Evolutionary conservation across 768 basidiomycete genomes (phyloP).

Genomic region (Chlorophyllum brunneum): DNA sequence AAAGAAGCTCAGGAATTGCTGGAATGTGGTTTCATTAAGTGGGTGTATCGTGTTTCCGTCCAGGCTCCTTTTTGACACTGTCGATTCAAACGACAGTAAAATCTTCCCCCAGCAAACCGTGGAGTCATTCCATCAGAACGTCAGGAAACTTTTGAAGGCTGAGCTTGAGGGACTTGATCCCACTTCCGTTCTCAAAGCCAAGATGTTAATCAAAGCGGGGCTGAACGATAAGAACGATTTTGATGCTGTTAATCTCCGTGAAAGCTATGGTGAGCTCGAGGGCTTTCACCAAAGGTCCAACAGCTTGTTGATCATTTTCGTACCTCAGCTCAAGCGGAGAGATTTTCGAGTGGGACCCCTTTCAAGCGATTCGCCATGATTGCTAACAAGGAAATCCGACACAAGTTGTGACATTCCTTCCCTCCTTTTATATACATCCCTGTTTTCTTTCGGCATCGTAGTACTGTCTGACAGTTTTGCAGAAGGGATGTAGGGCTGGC

Average conservation of each 20-base stretch:
- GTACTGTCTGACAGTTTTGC: too few relatives aligned
- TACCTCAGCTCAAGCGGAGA: constrained; percentile 53
- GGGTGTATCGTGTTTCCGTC: constrained; percentile 13
- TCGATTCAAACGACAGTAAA: constrained; percentile 38
- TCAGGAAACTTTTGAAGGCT: constrained; percentile 44
- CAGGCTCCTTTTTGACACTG: not conserved
- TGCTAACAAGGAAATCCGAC: constrained; percentile 59
- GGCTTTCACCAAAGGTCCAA: not conserved
- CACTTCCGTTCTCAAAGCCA: constrained; percentile 47
- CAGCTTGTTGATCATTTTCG: not conserved
- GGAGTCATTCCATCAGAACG: constrained; percentile 49
- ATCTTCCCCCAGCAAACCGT: constrained; percentile 53
- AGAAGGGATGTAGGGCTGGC: constrained; percentile 14
- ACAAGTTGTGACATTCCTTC: constrained; percentile 49
- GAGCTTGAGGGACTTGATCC: constrained; percentile 59
- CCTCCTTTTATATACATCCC: not conserved
- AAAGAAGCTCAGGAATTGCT: constrained; percentile 54
- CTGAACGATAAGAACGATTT: constrained; percentile 59
- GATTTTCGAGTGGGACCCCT: constrained; percentile 60
- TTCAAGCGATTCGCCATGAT: constrained; percentile 49
- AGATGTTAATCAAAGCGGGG: constrained; percentile 50
- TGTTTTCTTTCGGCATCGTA: not conserved
- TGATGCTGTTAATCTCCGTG: constrained; percentile 62
- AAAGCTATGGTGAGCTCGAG: constrained; percentile 49
- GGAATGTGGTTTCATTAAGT: constrained; percentile 66